Percentiles rank a stretch among this genome's conserved stretches.
Evolutionary conservation across 768 basidiomycete genomes (phyloP).

Genomic region (Mycena polygramma): DNA sequence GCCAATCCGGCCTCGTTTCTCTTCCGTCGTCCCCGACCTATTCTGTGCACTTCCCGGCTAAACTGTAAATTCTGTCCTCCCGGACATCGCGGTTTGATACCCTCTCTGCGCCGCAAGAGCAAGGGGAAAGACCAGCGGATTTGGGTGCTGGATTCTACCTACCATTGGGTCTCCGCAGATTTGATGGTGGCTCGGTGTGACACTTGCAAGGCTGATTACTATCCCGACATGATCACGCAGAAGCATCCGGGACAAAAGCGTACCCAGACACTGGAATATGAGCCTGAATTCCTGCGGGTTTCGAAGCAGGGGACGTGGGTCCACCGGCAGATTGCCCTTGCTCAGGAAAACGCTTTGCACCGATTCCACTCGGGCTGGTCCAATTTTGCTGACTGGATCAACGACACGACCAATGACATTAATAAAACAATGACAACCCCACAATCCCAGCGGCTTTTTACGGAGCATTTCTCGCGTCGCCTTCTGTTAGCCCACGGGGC

Average conservation of each 20-base stretch:
- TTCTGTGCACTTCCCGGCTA: too few relatives aligned
- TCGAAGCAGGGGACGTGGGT: slow-evolving; percentile 9
- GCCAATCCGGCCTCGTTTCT: too few relatives aligned
- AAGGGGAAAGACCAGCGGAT: too few relatives aligned
- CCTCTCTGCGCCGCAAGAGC: too few relatives aligned
- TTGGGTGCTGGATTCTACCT: too few relatives aligned
- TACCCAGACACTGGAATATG: neutral
- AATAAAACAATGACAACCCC: neutral
- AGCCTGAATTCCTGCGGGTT: neutral
- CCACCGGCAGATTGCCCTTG: neutral
- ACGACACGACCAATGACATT: neutral
- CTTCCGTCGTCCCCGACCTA: too few relatives aligned
- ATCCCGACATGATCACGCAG: neutral
- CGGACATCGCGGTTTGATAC: too few relatives aligned
- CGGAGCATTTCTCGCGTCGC: neutral
- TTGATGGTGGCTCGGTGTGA: too few relatives aligned
- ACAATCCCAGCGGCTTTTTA: neutral
- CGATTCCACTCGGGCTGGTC: slow-evolving; percentile 13
- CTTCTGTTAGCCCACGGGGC: neutral
- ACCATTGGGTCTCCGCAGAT: too few relatives aligned
- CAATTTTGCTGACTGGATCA: neutral
- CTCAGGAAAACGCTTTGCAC: neutral
- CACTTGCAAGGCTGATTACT: neutral
- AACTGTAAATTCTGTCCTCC: too few relatives aligned
- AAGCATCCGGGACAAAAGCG: neutral